Percentiles rank a stretch among this genome's conserved stretches.
These are phyloP conservation scores for Anacardium occidentale DNA, from an alignment of 345 rosid genomes.

Conservation along the genomic window DNA sequence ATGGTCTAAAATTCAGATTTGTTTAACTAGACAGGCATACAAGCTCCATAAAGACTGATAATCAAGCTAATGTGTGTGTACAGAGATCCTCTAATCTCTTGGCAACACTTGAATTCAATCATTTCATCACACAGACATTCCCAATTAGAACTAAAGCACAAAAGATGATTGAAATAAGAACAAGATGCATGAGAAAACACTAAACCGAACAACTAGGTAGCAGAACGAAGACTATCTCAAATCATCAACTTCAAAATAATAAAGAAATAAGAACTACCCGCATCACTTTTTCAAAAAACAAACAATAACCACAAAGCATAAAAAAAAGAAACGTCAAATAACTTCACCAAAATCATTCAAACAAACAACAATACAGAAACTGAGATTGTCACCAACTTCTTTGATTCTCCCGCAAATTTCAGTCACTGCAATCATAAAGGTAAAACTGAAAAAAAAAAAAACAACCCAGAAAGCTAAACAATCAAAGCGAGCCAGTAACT, in stretches of 20 bases:
- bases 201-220: background rate
- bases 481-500: no score
- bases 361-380: background rate
- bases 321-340: background rate
- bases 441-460: no score
- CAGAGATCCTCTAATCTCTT: background rate
- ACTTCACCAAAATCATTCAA: background rate
- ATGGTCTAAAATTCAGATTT: background rate
- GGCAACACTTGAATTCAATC: background rate
- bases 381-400: background rate
- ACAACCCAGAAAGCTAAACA: no score
- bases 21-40: background rate
- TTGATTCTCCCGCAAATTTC: background rate
- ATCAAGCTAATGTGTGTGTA: no score
- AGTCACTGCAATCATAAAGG: background rate
- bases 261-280: background rate
- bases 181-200: background rate
- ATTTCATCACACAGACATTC: background rate
- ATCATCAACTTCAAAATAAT: background rate
- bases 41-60: background rate
- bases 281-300: background rate
- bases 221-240: background rate
- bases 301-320: slow-evolving; percentile 1
- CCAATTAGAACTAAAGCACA: background rate
- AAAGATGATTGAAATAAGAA: background rate